phyloP scores from a whole-genome alignment of 768 basidiomycete species.

The Leccinum barrowsii region DNA sequence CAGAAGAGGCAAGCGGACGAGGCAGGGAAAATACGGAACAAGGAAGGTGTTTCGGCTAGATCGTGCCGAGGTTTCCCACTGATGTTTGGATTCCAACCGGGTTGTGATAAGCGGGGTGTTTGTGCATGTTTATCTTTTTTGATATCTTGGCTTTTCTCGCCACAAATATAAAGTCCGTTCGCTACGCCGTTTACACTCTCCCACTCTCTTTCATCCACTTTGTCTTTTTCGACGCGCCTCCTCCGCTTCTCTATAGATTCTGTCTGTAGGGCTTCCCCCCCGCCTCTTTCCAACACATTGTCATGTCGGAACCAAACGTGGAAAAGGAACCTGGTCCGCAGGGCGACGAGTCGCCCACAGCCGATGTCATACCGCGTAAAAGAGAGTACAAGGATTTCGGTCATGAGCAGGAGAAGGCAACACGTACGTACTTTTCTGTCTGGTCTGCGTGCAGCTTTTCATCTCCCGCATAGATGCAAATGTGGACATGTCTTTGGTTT shows the following conservation, averaged over 20 bases:
- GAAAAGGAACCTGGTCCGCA: slow-evolving; percentile 68
- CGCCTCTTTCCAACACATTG: background rate
- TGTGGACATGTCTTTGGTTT: slow-evolving; percentile 79
- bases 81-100: slow-evolving; percentile 21
- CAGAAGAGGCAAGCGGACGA: background rate
- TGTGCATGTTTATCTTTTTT: slow-evolving; percentile 23
- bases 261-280: slow-evolving; percentile 27
- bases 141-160: slow-evolving; percentile 25
- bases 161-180: slow-evolving; percentile 35
- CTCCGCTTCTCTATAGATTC: slow-evolving; percentile 21
- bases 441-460: background rate
- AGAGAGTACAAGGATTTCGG: slow-evolving; percentile 87
- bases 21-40: slow-evolving; percentile 23
- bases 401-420: slow-evolving; percentile 64
- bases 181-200: slow-evolving; percentile 27
- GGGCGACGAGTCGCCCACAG: slow-evolving; percentile 42
- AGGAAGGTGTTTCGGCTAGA: slow-evolving; percentile 8
- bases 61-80: slow-evolving; percentile 24
- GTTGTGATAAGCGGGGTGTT: slow-evolving; percentile 25
- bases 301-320: slow-evolving; percentile 40
- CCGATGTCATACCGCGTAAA: slow-evolving; percentile 47
- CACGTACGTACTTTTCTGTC: slow-evolving; percentile 47
- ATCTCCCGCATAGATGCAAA: slow-evolving; percentile 58
- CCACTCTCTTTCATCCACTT: slow-evolving; percentile 29
- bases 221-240: slow-evolving; percentile 8